Conservation (phyloP, 495 filamentous ascomycete species). For the Lepraria neglecta region DNA sequence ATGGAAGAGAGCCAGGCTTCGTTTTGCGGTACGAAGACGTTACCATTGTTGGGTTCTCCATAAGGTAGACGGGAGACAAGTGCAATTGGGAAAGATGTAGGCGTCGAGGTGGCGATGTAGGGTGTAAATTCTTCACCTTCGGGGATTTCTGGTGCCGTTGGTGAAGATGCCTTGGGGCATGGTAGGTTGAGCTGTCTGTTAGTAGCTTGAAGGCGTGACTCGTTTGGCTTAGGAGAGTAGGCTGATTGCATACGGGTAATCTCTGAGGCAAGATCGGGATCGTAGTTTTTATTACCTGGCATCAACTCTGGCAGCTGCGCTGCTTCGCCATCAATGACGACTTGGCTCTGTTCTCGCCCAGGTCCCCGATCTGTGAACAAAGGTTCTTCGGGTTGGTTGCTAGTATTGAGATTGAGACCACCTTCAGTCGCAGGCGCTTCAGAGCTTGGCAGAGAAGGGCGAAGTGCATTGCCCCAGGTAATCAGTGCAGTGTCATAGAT, state of each 20-base stretch:
- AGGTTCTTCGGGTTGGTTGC: not conserved
- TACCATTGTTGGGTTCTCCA: conserved; percentile 54
- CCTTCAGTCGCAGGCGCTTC: conserved; percentile 42
- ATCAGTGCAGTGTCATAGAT: conserved; percentile 67
- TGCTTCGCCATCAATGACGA: conserved; percentile 12
- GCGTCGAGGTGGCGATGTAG: conserved; percentile 48
- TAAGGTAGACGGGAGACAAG: conserved; percentile 62
- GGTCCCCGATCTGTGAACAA: conserved; percentile 10
- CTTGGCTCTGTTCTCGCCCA: conserved; percentile 6
- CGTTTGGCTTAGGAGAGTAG: conserved; percentile 42
- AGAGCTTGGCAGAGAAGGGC: conserved; percentile 55
- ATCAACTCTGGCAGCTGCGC: conserved; percentile 49
- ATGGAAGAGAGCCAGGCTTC: conserved; percentile 63
- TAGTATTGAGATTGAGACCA: conserved; percentile 4
- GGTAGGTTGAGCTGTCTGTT: conserved; percentile 52
- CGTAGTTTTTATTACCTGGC: conserved; percentile 55
- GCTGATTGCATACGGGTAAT: conserved; percentile 52
- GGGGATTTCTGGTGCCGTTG: conserved; percentile 39
- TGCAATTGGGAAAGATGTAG: conserved; percentile 61
- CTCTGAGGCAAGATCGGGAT: conserved; percentile 51
- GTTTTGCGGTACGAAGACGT: conserved; percentile 62
- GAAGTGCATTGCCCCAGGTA: conserved; percentile 59
- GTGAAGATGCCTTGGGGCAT: conserved; percentile 22
- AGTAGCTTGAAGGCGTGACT: conserved; percentile 50
- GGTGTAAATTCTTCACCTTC: conserved; percentile 54